Evolutionary conservation across 768 basidiomycete genomes (phyloP).

Genomic region (Chalciporus piperatus): DNA sequence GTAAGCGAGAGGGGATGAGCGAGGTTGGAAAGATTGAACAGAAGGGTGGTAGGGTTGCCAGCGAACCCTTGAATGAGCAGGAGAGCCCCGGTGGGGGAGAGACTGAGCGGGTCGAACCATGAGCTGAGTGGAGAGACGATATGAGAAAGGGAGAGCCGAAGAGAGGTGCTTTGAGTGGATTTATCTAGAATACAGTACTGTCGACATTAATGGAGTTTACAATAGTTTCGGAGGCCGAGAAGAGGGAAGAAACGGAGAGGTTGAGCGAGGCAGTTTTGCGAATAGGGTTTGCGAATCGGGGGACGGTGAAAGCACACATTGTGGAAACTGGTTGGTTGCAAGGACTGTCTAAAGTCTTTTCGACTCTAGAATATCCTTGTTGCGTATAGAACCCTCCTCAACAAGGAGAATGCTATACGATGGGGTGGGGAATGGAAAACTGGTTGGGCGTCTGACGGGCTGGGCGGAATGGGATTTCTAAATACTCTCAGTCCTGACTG

Average conservation of each 20-base stretch:
- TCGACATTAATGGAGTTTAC: conserved; percentile 33
- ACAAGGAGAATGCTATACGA: conserved; percentile 23
- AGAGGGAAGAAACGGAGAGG: conserved; percentile 13
- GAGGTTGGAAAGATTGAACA: conserved; percentile 36
- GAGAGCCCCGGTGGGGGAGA: conserved; percentile 69
- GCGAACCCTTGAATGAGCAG: conserved; percentile 64
- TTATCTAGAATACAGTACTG: conserved; percentile 37
- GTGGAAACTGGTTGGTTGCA: conserved; percentile 23
- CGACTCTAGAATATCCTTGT: conserved; percentile 44
- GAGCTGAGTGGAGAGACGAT: conserved; percentile 6
- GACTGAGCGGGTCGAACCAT: conserved; percentile 43
- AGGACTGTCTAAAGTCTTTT: conserved; percentile 36
- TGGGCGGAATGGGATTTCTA: too few relatives aligned
- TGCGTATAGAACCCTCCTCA: conserved; percentile 20
- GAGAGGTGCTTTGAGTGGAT: conserved; percentile 12
- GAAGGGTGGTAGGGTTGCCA: conserved; percentile 77
- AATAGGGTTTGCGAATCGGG: conserved; percentile 25
- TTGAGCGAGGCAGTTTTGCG: conserved; percentile 14
- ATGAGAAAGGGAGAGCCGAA: conserved; percentile 2
- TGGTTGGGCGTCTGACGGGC: conserved; percentile 3
- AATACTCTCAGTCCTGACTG: conserved; percentile 26
- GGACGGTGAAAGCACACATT: conserved; percentile 38
- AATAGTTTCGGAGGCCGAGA: conserved; percentile 11
- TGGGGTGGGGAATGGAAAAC: neutral
- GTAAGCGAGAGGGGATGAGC: conserved; percentile 38